phyloP scores from a whole-genome alignment of 768 basidiomycete species.

The Phylloporus scabripes region DNA sequence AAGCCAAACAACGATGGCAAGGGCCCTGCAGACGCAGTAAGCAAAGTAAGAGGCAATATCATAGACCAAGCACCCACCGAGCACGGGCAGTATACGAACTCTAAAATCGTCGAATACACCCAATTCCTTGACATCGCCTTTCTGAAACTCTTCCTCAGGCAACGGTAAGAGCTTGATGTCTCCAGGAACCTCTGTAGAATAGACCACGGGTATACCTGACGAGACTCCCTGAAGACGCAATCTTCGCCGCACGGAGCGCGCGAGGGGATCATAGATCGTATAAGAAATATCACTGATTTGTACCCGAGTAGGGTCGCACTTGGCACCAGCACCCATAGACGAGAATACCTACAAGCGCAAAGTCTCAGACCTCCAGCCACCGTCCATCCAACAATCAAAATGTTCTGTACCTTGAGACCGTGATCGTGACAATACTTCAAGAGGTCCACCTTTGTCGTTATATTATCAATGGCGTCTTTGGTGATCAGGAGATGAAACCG shows the following conservation, averaged over 20 bases:
- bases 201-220: conserved; percentile 81
- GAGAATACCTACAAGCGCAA: conserved; percentile 66
- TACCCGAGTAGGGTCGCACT: conserved; percentile 89
- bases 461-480: conserved; percentile 96
- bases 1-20: conserved; percentile 90
- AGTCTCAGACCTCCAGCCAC: neutral
- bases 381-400: neutral
- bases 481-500: conserved; percentile 5
- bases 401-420: conserved; percentile 71
- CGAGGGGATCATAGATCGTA: conserved; percentile 92
- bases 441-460: conserved; percentile 92
- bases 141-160: conserved; percentile 86
- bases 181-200: conserved; percentile 90
- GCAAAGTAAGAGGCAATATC: neutral
- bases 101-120: conserved; percentile 90
- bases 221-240: conserved; percentile 58
- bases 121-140: conserved; percentile 84
- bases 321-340: conserved; percentile 95
- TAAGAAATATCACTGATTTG: conserved; percentile 93
- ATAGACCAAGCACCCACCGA: conserved; percentile 47
- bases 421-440: conserved; percentile 82
- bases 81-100: conserved; percentile 87
- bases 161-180: conserved; percentile 87
- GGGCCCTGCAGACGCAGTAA: conserved; percentile 34
- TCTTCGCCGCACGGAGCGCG: conserved; percentile 80